phyloP scores from a whole-genome alignment of 2,329 filamentous ascomycete genomes.

The Calonectria hawksworthii region DNA sequence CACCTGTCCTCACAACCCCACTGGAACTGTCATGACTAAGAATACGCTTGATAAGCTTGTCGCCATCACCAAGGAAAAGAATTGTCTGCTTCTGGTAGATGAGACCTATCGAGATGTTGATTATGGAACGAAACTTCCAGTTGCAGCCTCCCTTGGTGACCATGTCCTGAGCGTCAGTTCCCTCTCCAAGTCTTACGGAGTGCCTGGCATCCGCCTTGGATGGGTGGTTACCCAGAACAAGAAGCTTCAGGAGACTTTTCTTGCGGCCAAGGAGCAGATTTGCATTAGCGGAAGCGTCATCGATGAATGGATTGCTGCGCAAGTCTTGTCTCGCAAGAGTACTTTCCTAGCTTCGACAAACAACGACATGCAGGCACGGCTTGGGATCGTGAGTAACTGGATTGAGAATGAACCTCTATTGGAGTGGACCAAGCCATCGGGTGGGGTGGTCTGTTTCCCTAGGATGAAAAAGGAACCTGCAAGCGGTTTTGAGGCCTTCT shows the following conservation, averaged over 20 bases:
- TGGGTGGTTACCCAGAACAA: constrained; percentile 36
- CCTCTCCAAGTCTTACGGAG: constrained; percentile 40
- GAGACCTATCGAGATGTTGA: constrained; percentile 41
- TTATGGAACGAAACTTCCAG: constrained; percentile 27
- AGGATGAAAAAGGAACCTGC: constrained; percentile 38
- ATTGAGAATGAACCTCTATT: constrained; percentile 39
- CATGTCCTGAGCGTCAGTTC: constrained; percentile 41
- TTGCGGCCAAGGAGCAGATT: constrained; percentile 44
- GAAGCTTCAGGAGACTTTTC: constrained; percentile 36
- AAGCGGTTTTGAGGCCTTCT: constrained; percentile 35
- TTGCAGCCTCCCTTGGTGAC: constrained; percentile 30
- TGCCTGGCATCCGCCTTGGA: constrained; percentile 40
- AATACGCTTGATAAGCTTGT: constrained; percentile 19
- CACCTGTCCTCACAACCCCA: constrained; percentile 41
- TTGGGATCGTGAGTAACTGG: constrained; percentile 38
- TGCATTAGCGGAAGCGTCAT: constrained; percentile 41
- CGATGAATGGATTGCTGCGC: constrained; percentile 39
- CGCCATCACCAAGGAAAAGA: constrained; percentile 29
- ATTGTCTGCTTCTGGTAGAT: constrained; percentile 35
- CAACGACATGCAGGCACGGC: constrained; percentile 38
- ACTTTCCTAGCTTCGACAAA: constrained; percentile 24
- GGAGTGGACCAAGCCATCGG: constrained; percentile 42
- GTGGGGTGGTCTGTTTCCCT: constrained; percentile 43
- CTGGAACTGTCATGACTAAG: constrained; percentile 29
- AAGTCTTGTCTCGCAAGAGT: constrained; percentile 33